Evolutionary conservation across 805 yeast species (phyloP).

Genomic region (Clavispora santaluciae): DNA sequence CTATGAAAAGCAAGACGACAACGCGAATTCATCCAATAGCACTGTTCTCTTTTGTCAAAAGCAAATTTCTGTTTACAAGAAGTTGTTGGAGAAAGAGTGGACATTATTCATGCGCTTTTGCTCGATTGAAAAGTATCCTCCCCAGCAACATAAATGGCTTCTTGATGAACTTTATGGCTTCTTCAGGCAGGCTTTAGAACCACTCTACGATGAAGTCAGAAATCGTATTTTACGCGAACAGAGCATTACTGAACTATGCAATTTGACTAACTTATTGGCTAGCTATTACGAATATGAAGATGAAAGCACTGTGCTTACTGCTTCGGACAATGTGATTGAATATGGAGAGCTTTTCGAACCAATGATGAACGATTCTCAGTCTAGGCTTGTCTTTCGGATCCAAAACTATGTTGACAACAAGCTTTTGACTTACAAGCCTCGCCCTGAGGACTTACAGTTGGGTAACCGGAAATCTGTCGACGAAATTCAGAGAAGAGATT

Average conservation of each 20-base stretch:
- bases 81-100: constrained; percentile 57
- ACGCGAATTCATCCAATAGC: constrained; percentile 4
- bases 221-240: constrained; percentile 65
- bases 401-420: constrained; percentile 68
- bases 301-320: constrained; percentile 11
- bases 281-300: constrained; percentile 64
- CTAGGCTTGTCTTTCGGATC: constrained; percentile 73
- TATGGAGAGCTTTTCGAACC: constrained; percentile 64
- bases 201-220: constrained; percentile 68
- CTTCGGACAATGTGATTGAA: constrained; percentile 28
- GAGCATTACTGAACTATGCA: constrained; percentile 66
- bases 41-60: constrained; percentile 57
- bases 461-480: constrained; percentile 32
- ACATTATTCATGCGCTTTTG: constrained; percentile 55
- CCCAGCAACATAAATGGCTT: constrained; percentile 17
- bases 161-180: constrained; percentile 45
- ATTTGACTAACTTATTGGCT: constrained; percentile 64
- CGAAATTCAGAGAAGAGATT: constrained; percentile 4
- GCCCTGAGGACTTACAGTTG: constrained; percentile 61
- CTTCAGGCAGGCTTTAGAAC: constrained; percentile 65
- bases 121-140: constrained; percentile 5
- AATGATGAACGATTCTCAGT: constrained; percentile 70
- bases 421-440: constrained; percentile 62
- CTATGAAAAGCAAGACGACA: constrained; percentile 1
- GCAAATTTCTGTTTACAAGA: constrained; percentile 55